These are phyloP conservation scores for Exserohilum turcica DNA, from an alignment of 2,329 filamentous ascomycete species.

Conservation along the genomic window DNA sequence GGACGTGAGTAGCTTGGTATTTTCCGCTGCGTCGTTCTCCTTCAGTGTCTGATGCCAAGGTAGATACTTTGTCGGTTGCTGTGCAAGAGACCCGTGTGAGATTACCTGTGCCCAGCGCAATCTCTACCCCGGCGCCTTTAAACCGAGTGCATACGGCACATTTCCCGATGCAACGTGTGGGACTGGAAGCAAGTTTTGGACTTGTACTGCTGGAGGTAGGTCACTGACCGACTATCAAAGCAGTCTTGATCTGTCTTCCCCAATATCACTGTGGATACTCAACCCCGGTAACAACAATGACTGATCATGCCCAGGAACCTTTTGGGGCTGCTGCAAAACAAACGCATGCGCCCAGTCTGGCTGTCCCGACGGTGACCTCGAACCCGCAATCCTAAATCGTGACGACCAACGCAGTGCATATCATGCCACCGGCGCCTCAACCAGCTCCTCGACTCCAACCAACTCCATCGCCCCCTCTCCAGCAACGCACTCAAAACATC, in stretches of 20 bases:
- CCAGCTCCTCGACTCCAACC: constrained; percentile 5
- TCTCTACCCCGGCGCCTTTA: constrained; percentile 42
- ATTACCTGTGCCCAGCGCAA: constrained; percentile 41
- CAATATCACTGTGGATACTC: no score
- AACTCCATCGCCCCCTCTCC: background rate
- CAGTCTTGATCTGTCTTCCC: background rate
- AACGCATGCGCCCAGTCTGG: constrained; percentile 40
- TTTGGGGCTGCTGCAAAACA: constrained; percentile 48
- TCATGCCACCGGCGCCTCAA: constrained; percentile 16
- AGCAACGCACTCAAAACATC: background rate
- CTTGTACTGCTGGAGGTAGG: constrained; percentile 32
- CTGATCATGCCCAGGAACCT: constrained; percentile 20
- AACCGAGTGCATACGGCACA: constrained; percentile 33
- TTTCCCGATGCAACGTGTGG: constrained; percentile 42
- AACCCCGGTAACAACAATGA: no score
- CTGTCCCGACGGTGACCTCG: constrained; percentile 38
- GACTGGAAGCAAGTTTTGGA: constrained; percentile 40
- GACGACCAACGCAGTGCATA: constrained; percentile 20
- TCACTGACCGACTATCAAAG: background rate
- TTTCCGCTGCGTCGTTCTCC: background rate
- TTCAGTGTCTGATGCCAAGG: background rate
- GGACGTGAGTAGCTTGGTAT: constrained; percentile 13
- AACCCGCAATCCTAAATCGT: constrained; percentile 24
- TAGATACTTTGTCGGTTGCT: constrained; percentile 47
- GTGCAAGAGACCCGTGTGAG: constrained; percentile 42